A percentile compares a stretch with the other conserved stretches of the same genome.
Evolutionary conservation across 208 protist species (phyloP).

Genomic region (Leishmania tarentolae): DNA sequence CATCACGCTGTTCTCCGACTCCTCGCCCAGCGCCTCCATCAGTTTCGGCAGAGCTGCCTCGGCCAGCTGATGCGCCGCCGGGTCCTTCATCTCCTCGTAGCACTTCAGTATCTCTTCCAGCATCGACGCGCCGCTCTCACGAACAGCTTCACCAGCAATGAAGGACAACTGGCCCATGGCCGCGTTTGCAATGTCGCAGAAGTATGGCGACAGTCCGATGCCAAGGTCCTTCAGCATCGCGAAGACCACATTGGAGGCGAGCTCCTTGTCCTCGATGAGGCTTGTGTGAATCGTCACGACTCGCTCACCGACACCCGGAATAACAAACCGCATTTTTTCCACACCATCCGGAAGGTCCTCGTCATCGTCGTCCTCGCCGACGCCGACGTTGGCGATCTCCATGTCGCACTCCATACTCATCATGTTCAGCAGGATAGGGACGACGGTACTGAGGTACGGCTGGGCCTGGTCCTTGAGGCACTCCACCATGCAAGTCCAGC

Average conservation of each 20-base stretch:
- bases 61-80: constrained; percentile 54
- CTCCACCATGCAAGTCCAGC: constrained; percentile 91
- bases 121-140: constrained; percentile 78
- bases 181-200: constrained; percentile 64
- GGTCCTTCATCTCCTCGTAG: constrained; percentile 43
- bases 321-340: constrained; percentile 60
- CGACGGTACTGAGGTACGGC: constrained; percentile 73
- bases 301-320: constrained; percentile 77
- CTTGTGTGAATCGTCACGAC: constrained; percentile 76
- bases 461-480: constrained; percentile 72
- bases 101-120: constrained; percentile 63
- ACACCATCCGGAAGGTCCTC: constrained; percentile 46
- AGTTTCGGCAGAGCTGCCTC: constrained; percentile 47
- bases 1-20: constrained; percentile 64
- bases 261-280: constrained; percentile 90
- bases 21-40: constrained; percentile 62
- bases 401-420: constrained; percentile 78
- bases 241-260: constrained; percentile 73
- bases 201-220: constrained; percentile 51
- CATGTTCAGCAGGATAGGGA: constrained; percentile 77
- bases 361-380: constrained; percentile 63
- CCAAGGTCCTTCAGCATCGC: constrained; percentile 73
- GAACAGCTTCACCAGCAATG: constrained; percentile 58
- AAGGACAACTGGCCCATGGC: constrained; percentile 69
- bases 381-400: constrained; percentile 60